Conservation (phyloP, 2,329 filamentous ascomycete genomes). For the Hypocrella siamensis region DNA sequence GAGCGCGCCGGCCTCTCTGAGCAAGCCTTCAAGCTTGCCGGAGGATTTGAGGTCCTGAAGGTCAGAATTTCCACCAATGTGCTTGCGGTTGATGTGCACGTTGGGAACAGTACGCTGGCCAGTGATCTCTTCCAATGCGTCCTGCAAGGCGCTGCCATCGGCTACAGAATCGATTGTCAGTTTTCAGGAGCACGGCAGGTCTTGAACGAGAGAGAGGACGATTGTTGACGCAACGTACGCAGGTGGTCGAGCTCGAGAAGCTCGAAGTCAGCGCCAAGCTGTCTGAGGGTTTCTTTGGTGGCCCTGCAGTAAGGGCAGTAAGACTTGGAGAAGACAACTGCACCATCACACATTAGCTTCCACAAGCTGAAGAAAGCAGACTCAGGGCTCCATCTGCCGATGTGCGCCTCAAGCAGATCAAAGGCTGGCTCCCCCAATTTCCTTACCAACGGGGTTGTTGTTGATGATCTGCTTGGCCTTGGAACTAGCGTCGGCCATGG, state of each 20-base stretch:
- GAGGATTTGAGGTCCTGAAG: slow-evolving; percentile 42
- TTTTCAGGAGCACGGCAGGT: background rate
- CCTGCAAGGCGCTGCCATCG: slow-evolving; percentile 71
- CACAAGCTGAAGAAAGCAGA: background rate
- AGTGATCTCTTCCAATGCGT: slow-evolving; percentile 64
- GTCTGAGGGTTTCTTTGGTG: slow-evolving; percentile 59
- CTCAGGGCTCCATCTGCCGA: too few relatives aligned
- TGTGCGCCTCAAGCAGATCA: background rate
- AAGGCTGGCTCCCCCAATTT: background rate
- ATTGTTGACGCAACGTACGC: too few relatives aligned
- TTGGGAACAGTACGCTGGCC: slow-evolving; percentile 86
- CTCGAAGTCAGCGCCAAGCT: slow-evolving; percentile 56
- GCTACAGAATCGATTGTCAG: slow-evolving; percentile 29
- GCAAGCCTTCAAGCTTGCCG: slow-evolving; percentile 23
- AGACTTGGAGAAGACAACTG: slow-evolving; percentile 90
- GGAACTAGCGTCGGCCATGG: slow-evolving; percentile 68
- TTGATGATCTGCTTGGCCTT: slow-evolving; percentile 81
- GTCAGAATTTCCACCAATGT: slow-evolving; percentile 94
- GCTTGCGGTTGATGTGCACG: slow-evolving; percentile 79
- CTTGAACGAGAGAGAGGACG: background rate
- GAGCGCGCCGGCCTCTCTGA: slow-evolving; percentile 26
- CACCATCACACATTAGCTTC: background rate
- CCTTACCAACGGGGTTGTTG: slow-evolving; percentile 68
- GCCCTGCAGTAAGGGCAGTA: slow-evolving; percentile 88
- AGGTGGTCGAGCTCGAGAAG: slow-evolving; percentile 66